Base-by-base conservation (phyloP, 192 early-diverging fungal species). In the Podila clonocystis region DNA sequence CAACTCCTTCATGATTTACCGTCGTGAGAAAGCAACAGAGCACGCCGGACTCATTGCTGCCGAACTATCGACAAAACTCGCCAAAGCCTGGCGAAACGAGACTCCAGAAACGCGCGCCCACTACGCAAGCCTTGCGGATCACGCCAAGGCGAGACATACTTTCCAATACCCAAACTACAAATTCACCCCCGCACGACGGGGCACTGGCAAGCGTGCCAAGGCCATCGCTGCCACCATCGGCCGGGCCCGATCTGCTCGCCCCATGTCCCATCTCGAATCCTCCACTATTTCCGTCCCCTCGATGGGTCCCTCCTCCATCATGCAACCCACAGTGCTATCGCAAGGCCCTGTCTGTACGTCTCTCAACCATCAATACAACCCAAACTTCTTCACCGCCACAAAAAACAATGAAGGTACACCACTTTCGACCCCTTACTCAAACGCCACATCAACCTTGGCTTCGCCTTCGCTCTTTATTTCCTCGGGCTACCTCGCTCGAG, bases 1-100 rank as follows among this genome's bases (percentile, higher is more conserved):
- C 57, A 85, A 85, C 58, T 74, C 74, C 4, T 85, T 85, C 59
- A 74, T 85, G 38, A 62, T 82, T 24, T 85, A 78, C 38, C 74
- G 84, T 13, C 68, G 58, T 58, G 69, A 85, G 28, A 29, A 74
- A 38, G 36, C 59, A 6, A 20, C 58, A 5, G 20, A 63, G 17
- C 62, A 74, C 45, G 50, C 59, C 22, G 82, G 82, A 1, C 29
- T 72, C 24, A 82, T 65, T 26, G 76, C 80, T n/a, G 74, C 75
- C 20, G 19, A 73, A 24, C 74, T 82, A 20, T 85, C 84, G 0
- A 50, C 59, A 33, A 71, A 78, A n/a, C 61, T 77, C 3, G 79
- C 74, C 19, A 19, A 61, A 45, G 22, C 59, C 22, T 85, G 84
- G 84, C 28, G 34, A 17, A 31, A 63, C 1, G 79, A 78, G 52